Percentiles rank a stretch among this genome's conserved stretches.
phyloP scores from a whole-genome alignment of 805 yeast genomes.

The Sporopachydermia quercuum region DNA sequence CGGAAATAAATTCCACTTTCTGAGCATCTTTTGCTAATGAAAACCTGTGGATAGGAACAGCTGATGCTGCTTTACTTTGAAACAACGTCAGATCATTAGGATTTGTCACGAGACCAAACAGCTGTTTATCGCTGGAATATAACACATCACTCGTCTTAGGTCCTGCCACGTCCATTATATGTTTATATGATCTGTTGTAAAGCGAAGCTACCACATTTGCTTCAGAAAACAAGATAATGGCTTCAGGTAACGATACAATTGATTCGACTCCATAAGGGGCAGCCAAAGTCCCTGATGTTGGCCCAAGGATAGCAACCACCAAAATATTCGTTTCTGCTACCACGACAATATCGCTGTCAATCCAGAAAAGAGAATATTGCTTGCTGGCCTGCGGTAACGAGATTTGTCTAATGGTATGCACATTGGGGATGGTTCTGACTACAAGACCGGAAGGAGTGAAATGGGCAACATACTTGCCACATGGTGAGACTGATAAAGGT shows the following conservation, averaged over 20 bases:
- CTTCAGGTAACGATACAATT: not conserved
- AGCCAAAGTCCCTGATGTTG: not conserved
- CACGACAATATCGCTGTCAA: not conserved
- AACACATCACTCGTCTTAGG: not conserved
- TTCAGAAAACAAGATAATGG: not conserved
- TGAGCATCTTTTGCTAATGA: not conserved
- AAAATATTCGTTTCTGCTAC: not conserved
- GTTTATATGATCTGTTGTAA: not conserved
- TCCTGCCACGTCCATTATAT: not conserved
- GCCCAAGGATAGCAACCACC: not conserved
- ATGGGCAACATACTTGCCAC: conserved; percentile 1
- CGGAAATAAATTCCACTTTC: not conserved
- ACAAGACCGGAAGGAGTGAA: not conserved
- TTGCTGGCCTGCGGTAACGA: not conserved
- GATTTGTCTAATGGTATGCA: not conserved
- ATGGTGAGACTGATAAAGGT: not conserved
- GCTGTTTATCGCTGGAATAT: not conserved
- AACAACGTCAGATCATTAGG: not conserved
- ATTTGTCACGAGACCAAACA: not conserved
- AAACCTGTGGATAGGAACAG: not conserved
- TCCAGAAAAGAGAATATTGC: not conserved
- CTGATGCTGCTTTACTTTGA: not conserved
- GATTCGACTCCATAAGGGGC: conserved; percentile 1
- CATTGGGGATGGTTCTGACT: not conserved
- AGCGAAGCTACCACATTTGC: not conserved